Evolutionary conservation across 345 rosid genomes (phyloP).

Genomic region (Citrus sp.): DNA sequence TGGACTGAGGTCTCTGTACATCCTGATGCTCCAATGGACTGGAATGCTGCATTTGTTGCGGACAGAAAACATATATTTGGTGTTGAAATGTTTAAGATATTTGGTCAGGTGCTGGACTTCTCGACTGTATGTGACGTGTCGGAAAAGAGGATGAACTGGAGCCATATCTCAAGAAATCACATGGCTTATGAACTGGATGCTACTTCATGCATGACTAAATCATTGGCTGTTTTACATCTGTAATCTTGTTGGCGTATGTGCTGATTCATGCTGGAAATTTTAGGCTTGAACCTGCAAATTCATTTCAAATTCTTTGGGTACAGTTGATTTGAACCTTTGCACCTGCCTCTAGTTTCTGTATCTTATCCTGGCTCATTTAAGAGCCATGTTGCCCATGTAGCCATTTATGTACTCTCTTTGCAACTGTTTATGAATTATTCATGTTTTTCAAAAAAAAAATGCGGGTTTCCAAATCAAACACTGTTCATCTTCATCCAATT

Average conservation of each 20-base stretch:
- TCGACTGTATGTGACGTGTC: conserved; percentile 58
- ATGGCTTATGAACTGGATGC: conserved; percentile 73
- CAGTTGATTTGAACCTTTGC: conserved; percentile 11
- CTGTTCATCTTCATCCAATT: too few species aligned
- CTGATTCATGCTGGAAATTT: conserved; percentile 12
- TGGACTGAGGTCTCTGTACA: conserved; percentile 87
- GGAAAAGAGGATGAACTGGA: conserved; percentile 51
- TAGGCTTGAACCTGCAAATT: conserved; percentile 8
- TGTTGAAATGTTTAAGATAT: conserved; percentile 95
- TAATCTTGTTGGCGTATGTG: conserved; percentile 17
- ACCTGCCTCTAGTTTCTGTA: conserved; percentile 11
- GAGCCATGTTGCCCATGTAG: conserved; percentile 6
- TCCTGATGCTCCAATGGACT: conserved; percentile 99
- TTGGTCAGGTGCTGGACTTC: conserved; percentile 87
- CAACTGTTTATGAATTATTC: conserved; percentile 18
- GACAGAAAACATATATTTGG: conserved; percentile 68
- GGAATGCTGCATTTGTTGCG: conserved; percentile 87
- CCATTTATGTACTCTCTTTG: conserved; percentile 14
- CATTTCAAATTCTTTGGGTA: conserved; percentile 25
- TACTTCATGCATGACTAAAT: conserved; percentile 78
- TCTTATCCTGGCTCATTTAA: background rate
- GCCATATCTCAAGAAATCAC: conserved; percentile 72
- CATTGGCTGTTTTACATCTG: conserved; percentile 73
- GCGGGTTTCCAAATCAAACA: too few species aligned
- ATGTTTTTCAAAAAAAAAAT: background rate